Conservation (phyloP, 768 basidiomycete species). For the Pulveroboletus sp. region DNA sequence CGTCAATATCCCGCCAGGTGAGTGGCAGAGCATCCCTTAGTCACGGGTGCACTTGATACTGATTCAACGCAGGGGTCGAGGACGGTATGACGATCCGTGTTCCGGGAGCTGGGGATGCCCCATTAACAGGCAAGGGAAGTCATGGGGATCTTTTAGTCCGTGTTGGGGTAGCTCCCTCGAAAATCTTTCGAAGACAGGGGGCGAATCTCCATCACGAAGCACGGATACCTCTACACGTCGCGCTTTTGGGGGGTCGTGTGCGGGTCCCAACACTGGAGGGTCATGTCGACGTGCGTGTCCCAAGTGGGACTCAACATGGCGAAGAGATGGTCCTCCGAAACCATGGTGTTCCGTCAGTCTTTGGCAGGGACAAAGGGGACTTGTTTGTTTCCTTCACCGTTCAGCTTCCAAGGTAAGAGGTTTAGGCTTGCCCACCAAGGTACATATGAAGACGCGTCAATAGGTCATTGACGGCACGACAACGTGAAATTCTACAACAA, state of each 20-base stretch:
- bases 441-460: conserved; percentile 5
- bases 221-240: conserved; percentile 85
- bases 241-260: conserved; percentile 89
- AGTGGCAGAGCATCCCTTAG: conserved; percentile 28
- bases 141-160: conserved; percentile 86
- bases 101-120: conserved; percentile 77
- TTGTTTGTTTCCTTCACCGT: conserved; percentile 86
- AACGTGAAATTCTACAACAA: conserved; percentile 82
- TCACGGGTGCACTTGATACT: conserved; percentile 3
- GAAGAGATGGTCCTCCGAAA: conserved; percentile 95
- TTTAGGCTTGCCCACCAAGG: conserved; percentile 2
- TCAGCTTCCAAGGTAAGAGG: conserved; percentile 80
- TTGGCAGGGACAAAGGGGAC: conserved; percentile 66
- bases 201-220: conserved; percentile 87
- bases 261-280: conserved; percentile 94
- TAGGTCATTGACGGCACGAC: conserved; percentile 79
- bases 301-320: conserved; percentile 90
- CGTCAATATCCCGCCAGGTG: conserved; percentile 83
- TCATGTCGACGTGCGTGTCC: conserved; percentile 90
- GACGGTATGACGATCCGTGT: conserved; percentile 91
- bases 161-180: conserved; percentile 78
- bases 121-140: conserved; percentile 71
- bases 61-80: conserved; percentile 65
- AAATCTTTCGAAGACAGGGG: conserved; percentile 87
- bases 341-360: conserved; percentile 70